Conservation (phyloP, 2,329 filamentous ascomycete genomes). For the Cladosporium sp. region DNA sequence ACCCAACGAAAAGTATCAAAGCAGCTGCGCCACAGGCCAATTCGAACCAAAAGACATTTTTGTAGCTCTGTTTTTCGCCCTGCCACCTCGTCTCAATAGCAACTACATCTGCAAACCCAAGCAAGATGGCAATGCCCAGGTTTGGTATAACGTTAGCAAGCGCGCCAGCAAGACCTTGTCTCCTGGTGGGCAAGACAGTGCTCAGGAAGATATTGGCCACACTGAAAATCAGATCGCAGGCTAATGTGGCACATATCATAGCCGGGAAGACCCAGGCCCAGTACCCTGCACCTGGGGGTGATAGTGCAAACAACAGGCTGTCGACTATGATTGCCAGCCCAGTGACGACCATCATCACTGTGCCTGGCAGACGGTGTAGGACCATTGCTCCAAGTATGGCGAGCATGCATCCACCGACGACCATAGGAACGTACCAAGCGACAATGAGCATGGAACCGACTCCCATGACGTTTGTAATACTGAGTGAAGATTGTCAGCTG, state of each 20-base stretch:
- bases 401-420: conserved; percentile 63
- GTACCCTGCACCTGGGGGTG: conserved; percentile 54
- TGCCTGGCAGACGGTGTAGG: conserved; percentile 63
- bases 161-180: conserved; percentile 68
- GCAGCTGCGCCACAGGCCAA: conserved; percentile 52
- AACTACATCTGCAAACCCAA: conserved; percentile 65
- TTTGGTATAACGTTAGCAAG: conserved; percentile 68
- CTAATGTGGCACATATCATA: conserved; percentile 66
- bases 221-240: conserved; percentile 72
- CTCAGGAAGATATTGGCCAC: conserved; percentile 71
- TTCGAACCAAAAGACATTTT: conserved; percentile 64
- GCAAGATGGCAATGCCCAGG: conserved; percentile 66
- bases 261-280: conserved; percentile 72
- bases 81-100: conserved; percentile 44
- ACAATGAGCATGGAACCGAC: conserved; percentile 60
- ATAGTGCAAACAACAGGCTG: conserved; percentile 60
- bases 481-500: conserved; percentile 25
- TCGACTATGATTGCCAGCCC: conserved; percentile 55
- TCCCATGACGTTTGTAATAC: conserved; percentile 57
- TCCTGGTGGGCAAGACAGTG: conserved; percentile 60
- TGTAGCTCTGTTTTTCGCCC: conserved; percentile 53
- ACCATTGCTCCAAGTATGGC: conserved; percentile 59
- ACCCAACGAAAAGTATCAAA: conserved; percentile 50
- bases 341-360: conserved; percentile 59
- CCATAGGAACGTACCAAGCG: conserved; percentile 66